Evolutionary conservation across 306 rosid species (phyloP), one percentile per base, ranked within the genome.

Genomic region (Inga leiocalycina): DNA sequence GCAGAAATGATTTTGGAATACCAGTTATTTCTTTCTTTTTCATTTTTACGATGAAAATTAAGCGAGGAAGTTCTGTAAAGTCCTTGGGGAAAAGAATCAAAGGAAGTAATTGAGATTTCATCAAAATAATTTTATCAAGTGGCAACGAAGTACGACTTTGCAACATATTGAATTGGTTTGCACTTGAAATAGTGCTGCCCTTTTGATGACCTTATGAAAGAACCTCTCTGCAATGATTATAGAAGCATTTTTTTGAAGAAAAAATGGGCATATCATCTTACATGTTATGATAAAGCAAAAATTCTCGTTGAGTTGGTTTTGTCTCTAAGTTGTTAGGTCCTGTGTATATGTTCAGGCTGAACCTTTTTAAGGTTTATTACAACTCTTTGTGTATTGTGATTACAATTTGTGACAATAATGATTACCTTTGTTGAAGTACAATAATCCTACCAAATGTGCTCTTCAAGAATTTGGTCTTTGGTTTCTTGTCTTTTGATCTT

Each of bases 361-460:
- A 32, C 19, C 41, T 45, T 37, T 72, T 39, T 43, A 71, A 80
- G 73, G 27, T 72, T 20, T 80, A 10, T 56, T 30, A 62, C 35
- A 57, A 75, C 72, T 72, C 73, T 51, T 59, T 44, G 79, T 80
- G 73, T 35, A 61, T 59, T 44, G 74, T 80, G 73, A 62, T 61
- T 45, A 61, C 57, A 41, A 2, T 72, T 19, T 61, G 43, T 61
- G 65, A 52, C 66, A 35, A 35, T 48, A 73, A 54, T 4, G 27
- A 20, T 19, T 69, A 46, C 27, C 79, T 73, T 71, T 54, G 35
- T 70, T 10, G 68, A 80, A 76, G 45, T 65, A 43, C 46, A 56
- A 19, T 17, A 41, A 70, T 70, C 8, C 45, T 27, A 52, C 32
- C 43, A 52, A 27, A 51, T 41, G 20, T 51, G 65, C 67, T 51